These are phyloP conservation scores for Ophiostoma angusticollis DNA, from an alignment of 2,329 filamentous ascomycete genomes.

Conservation along the genomic window DNA sequence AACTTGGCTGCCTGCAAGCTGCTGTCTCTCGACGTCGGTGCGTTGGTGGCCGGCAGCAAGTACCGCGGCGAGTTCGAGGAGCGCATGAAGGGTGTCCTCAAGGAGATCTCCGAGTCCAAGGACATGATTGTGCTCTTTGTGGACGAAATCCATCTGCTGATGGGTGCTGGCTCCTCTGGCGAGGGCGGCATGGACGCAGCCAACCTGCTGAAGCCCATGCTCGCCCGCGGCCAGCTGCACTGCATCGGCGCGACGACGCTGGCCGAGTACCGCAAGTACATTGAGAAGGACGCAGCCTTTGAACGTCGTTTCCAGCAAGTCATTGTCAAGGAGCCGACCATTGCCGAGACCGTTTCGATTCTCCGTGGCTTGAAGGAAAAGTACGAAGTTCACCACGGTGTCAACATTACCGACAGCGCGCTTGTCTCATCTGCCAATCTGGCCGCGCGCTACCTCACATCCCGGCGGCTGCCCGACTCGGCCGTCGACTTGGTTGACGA, in stretches of 20 bases:
- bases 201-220: slow-evolving; percentile 95
- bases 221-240: slow-evolving; percentile 90
- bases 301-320: slow-evolving; percentile 98
- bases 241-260: slow-evolving; percentile 96
- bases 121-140: slow-evolving; percentile 98
- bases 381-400: slow-evolving; percentile 96
- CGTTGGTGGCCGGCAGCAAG: slow-evolving; percentile 92
- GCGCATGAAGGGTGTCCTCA: slow-evolving; percentile 96
- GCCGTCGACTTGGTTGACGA: slow-evolving; percentile 95
- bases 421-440: slow-evolving; percentile 86
- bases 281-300: slow-evolving; percentile 96
- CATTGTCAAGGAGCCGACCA: slow-evolving; percentile 82
- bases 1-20: slow-evolving; percentile 89
- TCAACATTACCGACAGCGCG: slow-evolving; percentile 88
- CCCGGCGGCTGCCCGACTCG: slow-evolving; percentile 82
- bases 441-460: slow-evolving; percentile 85
- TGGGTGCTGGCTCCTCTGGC: slow-evolving; percentile 89
- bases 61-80: slow-evolving; percentile 98
- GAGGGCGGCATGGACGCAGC: slow-evolving; percentile 98
- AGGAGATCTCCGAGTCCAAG: slow-evolving; percentile 88
- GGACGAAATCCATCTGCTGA: slow-evolving; percentile 95
- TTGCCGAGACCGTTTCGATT: slow-evolving; percentile 88
- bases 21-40: slow-evolving; percentile 88
- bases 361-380: slow-evolving; percentile 96
- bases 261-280: slow-evolving; percentile 94